These are phyloP conservation scores for Excoecaria agallocha DNA, from an alignment of 345 rosid genomes.

Conservation along the genomic window DNA sequence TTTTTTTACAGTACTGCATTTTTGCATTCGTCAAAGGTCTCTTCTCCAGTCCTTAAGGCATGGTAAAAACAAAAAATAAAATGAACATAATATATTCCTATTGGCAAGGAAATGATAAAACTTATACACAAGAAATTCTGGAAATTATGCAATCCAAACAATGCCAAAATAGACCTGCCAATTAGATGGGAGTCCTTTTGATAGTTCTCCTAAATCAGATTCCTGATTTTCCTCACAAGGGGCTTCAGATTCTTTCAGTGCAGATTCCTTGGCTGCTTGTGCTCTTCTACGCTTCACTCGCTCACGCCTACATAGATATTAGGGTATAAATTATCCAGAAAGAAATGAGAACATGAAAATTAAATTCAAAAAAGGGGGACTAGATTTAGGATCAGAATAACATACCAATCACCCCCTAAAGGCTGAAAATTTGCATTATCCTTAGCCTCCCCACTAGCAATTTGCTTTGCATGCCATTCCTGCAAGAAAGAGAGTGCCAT, in stretches of 20 bases:
- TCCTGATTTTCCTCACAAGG: conserved; percentile 33
- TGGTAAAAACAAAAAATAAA: neutral
- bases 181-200: conserved; percentile 63
- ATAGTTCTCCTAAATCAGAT: conserved; percentile 55
- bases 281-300: conserved; percentile 78
- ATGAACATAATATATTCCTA: neutral
- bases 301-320: conserved; percentile 61
- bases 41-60: neutral
- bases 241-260: conserved; percentile 26
- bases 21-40: neutral
- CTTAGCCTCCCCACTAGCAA: conserved; percentile 88
- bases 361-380: neutral
- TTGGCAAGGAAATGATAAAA: neutral
- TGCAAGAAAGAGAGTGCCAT: conserved; percentile 28
- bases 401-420: conserved; percentile 90
- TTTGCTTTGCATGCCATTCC: conserved; percentile 87
- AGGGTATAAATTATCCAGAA: neutral
- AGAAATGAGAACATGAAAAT: neutral
- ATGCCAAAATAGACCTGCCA: conserved; percentile 59
- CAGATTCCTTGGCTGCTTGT: conserved; percentile 48
- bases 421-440: conserved; percentile 98
- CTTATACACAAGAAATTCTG: neutral
- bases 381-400: neutral
- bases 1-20: neutral
- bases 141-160: no score